phyloP scores from a whole-genome alignment of 768 basidiomycete genomes.

The Favolaschia claudopus region DNA sequence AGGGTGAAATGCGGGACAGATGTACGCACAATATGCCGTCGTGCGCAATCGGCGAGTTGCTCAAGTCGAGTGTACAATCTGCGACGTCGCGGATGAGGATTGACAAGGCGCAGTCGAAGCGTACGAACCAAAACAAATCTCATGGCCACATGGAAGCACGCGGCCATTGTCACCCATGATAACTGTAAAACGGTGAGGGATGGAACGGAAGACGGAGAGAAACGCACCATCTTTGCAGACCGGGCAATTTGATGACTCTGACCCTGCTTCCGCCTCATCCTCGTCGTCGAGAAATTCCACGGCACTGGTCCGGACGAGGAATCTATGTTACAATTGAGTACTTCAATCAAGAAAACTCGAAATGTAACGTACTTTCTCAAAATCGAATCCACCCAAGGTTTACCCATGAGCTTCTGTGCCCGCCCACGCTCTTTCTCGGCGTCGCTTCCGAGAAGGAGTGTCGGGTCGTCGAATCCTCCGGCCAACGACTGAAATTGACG shows the following conservation, averaged over 20 bases:
- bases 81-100: not conserved
- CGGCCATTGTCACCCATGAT: slow-evolving; percentile 59
- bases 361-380: too few relatives aligned
- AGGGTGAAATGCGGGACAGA: not conserved
- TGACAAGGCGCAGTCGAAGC: not conserved
- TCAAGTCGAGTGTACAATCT: slow-evolving; percentile 67
- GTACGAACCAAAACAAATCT: slow-evolving; percentile 65
- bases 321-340: slow-evolving; percentile 44
- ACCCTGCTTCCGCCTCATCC: slow-evolving; percentile 53
- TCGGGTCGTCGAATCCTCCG: slow-evolving; percentile 56
- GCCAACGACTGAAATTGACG: too few relatives aligned
- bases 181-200: slow-evolving; percentile 38
- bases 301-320: slow-evolving; percentile 55
- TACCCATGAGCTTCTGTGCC: slow-evolving; percentile 57
- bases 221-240: slow-evolving; percentile 68
- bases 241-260: slow-evolving; percentile 59
- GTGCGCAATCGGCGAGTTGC: slow-evolving; percentile 59
- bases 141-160: slow-evolving; percentile 72
- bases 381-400: slow-evolving; percentile 51
- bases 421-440: slow-evolving; percentile 64
- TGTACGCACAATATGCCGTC: slow-evolving; percentile 65
- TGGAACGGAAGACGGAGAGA: not conserved
- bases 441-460: slow-evolving; percentile 53
- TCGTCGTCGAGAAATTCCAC: slow-evolving; percentile 52
- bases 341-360: too few relatives aligned